Evolutionary conservation across 441 rosid genomes (phyloP).

Genomic region (Isatis lusitanica): DNA sequence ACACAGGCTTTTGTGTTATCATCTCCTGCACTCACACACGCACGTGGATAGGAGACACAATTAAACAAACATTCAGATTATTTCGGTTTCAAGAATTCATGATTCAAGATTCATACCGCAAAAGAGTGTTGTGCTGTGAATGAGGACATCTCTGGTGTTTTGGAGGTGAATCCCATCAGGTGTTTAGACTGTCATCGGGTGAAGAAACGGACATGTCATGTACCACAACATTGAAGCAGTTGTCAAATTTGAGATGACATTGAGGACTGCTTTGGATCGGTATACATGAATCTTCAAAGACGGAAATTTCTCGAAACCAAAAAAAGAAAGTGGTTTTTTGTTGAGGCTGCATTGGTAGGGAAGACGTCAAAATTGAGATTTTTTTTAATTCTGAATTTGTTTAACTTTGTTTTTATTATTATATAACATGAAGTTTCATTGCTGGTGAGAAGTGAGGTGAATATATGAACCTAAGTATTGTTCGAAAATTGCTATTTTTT

Average conservation of each 20-base stretch:
- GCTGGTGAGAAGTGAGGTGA: too few relatives aligned
- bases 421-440: too few relatives aligned
- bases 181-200: slow-evolving; percentile 97
- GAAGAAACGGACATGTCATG: slow-evolving; percentile 70
- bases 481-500: too few relatives aligned
- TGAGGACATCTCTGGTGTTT: slow-evolving; percentile 81
- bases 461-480: too few relatives aligned
- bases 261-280: slow-evolving; percentile 93
- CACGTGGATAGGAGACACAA: background rate
- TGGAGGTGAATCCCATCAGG: slow-evolving; percentile 97
- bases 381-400: too few relatives aligned
- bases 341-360: too few relatives aligned
- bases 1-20: slow-evolving; percentile 94
- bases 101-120: slow-evolving; percentile 56
- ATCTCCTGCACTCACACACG: slow-evolving; percentile 55
- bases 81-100: background rate
- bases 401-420: too few relatives aligned
- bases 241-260: slow-evolving; percentile 92
- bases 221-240: slow-evolving; percentile 74
- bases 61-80: background rate
- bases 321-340: too few relatives aligned
- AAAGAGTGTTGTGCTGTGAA: slow-evolving; percentile 68
- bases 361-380: too few relatives aligned
- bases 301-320: too few relatives aligned
- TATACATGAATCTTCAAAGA: too few relatives aligned